phyloP scores from a whole-genome alignment of 1,139 yeast species.

The Blastobotrys malaysiensis region DNA sequence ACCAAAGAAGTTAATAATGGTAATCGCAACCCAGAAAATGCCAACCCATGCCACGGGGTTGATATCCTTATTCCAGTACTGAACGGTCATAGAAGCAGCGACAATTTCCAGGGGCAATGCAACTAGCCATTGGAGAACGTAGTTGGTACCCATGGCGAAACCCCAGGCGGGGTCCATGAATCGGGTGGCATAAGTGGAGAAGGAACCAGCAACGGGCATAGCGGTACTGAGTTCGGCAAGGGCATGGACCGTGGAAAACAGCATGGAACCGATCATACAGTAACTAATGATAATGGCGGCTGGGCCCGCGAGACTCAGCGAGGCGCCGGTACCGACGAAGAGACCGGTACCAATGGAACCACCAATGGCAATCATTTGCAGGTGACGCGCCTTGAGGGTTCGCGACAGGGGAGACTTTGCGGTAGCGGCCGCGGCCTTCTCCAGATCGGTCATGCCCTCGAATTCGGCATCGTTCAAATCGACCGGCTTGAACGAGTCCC shows the following conservation, averaged over 20 bases:
- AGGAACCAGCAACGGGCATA: conserved; percentile 70
- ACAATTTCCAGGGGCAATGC: conserved; percentile 74
- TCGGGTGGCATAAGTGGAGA: conserved; percentile 58
- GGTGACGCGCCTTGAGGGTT: conserved; percentile 42
- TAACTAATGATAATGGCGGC: conserved; percentile 64
- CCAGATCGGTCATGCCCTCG: conserved; percentile 26
- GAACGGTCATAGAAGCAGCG: conserved; percentile 69
- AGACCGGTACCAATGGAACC: conserved; percentile 72
- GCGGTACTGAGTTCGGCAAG: conserved; percentile 72
- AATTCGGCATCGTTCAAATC: conserved; percentile 18
- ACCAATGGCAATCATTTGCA: conserved; percentile 65
- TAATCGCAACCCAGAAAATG: conserved; percentile 53
- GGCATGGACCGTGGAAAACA: conserved; percentile 65
- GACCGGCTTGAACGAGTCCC: conserved; percentile 28
- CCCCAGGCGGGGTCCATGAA: conserved; percentile 73
- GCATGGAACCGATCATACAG: conserved; percentile 57
- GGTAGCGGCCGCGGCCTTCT: conserved; percentile 15
- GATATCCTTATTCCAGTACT: conserved; percentile 57
- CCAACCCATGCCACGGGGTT: conserved; percentile 64
- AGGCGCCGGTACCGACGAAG: conserved; percentile 63
- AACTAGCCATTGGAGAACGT: conserved; percentile 73
- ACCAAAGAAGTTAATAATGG: conserved; percentile 62
- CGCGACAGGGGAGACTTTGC: conserved; percentile 33
- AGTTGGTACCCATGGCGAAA: conserved; percentile 76
- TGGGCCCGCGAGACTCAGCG: conserved; percentile 66